A percentile compares a stretch with the other conserved stretches of the same genome.
phyloP scores from a whole-genome alignment of 805 yeast species.

The Metschnikowia orientalis region DNA sequence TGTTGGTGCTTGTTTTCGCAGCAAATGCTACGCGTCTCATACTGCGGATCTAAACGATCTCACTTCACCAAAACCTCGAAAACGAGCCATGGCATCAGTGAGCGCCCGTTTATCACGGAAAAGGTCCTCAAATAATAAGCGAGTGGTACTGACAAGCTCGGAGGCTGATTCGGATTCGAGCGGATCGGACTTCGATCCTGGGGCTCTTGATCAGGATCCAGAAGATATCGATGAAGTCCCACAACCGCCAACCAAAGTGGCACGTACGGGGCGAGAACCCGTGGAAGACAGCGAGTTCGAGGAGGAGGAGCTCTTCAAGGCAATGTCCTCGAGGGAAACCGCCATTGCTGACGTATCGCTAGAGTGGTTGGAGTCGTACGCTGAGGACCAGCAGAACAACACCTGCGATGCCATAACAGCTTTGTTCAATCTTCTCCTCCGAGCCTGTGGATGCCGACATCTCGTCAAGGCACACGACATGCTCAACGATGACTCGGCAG shows the following conservation, averaged over 20 bases:
- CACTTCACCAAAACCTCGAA: too few species aligned
- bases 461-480: constrained; percentile 74
- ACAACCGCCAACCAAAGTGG: not conserved
- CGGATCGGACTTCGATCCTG: too few species aligned
- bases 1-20: too few species aligned
- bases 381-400: constrained; percentile 17
- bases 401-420: constrained; percentile 46
- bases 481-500: constrained; percentile 60
- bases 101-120: too few species aligned
- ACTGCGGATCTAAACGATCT: too few species aligned
- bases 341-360: constrained; percentile 32
- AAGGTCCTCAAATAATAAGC: too few species aligned
- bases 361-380: constrained; percentile 36
- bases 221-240: not conserved
- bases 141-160: too few species aligned
- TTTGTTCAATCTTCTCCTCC: constrained; percentile 62
- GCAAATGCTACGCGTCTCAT: too few species aligned
- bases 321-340: constrained; percentile 29
- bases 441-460: constrained; percentile 68
- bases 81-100: too few species aligned
- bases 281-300: constrained; percentile 17
- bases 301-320: constrained; percentile 29
- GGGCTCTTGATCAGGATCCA: too few species aligned
- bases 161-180: too few species aligned
- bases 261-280: not conserved